Evolutionary conservation across 495 filamentous ascomycete genomes (phyloP).

Genomic region (Penicillium antarcticum): DNA sequence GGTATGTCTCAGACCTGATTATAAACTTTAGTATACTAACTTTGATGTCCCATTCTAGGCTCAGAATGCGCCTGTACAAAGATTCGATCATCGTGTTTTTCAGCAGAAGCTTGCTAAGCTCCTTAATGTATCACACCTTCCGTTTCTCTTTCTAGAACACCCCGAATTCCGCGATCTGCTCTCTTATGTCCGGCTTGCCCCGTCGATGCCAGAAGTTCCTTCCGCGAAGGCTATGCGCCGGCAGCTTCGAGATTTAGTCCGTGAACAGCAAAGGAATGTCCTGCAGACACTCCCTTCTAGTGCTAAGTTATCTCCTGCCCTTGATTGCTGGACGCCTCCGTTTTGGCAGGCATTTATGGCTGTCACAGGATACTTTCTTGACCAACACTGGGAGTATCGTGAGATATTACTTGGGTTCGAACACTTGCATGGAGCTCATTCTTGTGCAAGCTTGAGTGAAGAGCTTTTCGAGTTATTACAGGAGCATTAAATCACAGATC

Average conservation of each 20-base stretch:
- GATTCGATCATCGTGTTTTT: too few species aligned
- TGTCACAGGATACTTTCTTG: constrained; percentile 17
- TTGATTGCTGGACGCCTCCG: constrained; percentile 14
- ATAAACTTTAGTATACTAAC: too few species aligned
- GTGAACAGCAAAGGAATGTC: background rate
- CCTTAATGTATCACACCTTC: background rate
- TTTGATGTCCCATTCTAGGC: too few species aligned
- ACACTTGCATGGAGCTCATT: constrained; percentile 3
- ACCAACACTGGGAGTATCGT: constrained; percentile 14
- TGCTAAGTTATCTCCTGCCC: constrained; percentile 10
- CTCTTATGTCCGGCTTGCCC: background rate
- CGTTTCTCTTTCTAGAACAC: background rate
- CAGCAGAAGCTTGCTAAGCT: too few species aligned
- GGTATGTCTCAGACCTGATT: background rate
- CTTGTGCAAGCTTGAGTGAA: constrained; percentile 1
- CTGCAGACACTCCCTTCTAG: background rate
- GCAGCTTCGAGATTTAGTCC: background rate
- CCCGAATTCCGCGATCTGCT: background rate
- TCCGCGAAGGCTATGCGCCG: background rate
- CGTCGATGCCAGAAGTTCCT: background rate
- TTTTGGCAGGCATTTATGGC: constrained; percentile 17
- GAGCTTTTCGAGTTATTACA: constrained; percentile 4
- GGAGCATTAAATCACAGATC: constrained; percentile 5
- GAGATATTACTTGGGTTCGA: constrained; percentile 22
- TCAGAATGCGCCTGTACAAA: too few species aligned